Evolutionary conservation across 306 rosid genomes (phyloP).

Genomic region (Adenanthera pavonina): DNA sequence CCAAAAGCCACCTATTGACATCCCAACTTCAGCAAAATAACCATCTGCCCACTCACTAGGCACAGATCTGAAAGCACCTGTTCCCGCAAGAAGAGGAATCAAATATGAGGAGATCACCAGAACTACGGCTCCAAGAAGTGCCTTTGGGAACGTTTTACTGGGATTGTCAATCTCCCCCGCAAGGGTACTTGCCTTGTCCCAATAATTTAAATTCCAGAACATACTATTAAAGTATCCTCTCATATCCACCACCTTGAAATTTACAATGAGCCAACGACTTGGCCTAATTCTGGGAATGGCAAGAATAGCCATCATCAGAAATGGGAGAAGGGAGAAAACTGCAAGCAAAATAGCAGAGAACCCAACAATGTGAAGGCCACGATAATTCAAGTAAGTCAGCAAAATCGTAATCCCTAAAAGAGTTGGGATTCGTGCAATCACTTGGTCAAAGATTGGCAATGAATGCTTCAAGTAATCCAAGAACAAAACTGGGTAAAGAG

Average conservation of each 20-base stretch:
- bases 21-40: conserved; percentile 82
- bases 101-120: conserved; percentile 80
- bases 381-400: conserved; percentile 77
- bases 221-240: conserved; percentile 77
- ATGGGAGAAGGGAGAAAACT: conserved; percentile 75
- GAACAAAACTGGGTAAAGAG: conserved; percentile 86
- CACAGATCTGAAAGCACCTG: conserved; percentile 67
- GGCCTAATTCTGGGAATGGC: conserved; percentile 72
- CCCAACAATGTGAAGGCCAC: conserved; percentile 90
- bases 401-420: conserved; percentile 65
- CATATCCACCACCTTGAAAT: conserved; percentile 67
- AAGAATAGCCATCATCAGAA: conserved; percentile 63
- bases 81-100: conserved; percentile 91
- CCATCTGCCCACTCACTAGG: conserved; percentile 84
- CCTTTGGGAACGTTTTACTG: conserved; percentile 75
- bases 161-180: conserved; percentile 93
- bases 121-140: conserved; percentile 79
- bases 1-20: conserved; percentile 89
- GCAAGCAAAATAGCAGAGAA: conserved; percentile 82
- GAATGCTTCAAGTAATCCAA: conserved; percentile 88
- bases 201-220: conserved; percentile 94
- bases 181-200: conserved; percentile 96
- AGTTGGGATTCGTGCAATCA: conserved; percentile 72
- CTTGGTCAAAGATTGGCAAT: conserved; percentile 57
- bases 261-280: conserved; percentile 60